A percentile compares a stretch with the other conserved stretches of the same genome.
Evolutionary conservation across 768 basidiomycete genomes (phyloP).

Genomic region (Hygrocybe punicea): DNA sequence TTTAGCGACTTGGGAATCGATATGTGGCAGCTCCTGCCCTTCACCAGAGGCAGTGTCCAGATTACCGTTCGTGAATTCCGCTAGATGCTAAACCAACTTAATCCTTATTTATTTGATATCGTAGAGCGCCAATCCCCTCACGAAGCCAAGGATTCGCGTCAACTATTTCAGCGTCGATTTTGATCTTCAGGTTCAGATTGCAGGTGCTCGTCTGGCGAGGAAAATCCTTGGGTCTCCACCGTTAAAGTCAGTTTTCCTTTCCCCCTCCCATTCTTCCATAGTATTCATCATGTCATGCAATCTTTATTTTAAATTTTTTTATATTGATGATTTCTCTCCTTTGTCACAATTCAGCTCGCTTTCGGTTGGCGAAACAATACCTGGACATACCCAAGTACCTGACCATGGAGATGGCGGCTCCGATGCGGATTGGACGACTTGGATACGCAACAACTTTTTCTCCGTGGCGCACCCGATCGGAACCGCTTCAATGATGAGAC

Average conservation of each 20-base stretch:
- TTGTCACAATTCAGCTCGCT: slow-evolving; percentile 25
- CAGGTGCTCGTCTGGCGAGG: slow-evolving; percentile 44
- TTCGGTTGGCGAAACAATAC: slow-evolving; percentile 43
- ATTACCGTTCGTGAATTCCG: slow-evolving; percentile 35
- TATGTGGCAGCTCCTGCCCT: slow-evolving; percentile 55
- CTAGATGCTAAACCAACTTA: neutral
- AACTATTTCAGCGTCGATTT: slow-evolving; percentile 51
- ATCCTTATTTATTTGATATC: neutral
- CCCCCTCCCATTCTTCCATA: neutral
- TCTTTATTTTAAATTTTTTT: too few species aligned
- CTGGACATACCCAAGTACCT: slow-evolving; percentile 39
- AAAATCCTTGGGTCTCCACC: slow-evolving; percentile 42
- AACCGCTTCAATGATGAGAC: slow-evolving; percentile 44
- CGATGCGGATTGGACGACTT: slow-evolving; percentile 44
- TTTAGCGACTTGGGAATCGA: slow-evolving; percentile 45
- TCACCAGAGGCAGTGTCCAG: slow-evolving; percentile 50
- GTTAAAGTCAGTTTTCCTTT: slow-evolving; percentile 32
- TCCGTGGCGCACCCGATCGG: slow-evolving; percentile 50
- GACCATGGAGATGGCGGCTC: slow-evolving; percentile 44
- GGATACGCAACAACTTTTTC: slow-evolving; percentile 43
- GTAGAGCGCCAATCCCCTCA: slow-evolving; percentile 48
- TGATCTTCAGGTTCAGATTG: slow-evolving; percentile 51
- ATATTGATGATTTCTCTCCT: too few species aligned
- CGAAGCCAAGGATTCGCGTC: slow-evolving; percentile 44
- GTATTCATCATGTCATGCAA: too few species aligned